Conservation (phyloP, 768 basidiomycete genomes). For the Cyclocybe cylindracea region DNA sequence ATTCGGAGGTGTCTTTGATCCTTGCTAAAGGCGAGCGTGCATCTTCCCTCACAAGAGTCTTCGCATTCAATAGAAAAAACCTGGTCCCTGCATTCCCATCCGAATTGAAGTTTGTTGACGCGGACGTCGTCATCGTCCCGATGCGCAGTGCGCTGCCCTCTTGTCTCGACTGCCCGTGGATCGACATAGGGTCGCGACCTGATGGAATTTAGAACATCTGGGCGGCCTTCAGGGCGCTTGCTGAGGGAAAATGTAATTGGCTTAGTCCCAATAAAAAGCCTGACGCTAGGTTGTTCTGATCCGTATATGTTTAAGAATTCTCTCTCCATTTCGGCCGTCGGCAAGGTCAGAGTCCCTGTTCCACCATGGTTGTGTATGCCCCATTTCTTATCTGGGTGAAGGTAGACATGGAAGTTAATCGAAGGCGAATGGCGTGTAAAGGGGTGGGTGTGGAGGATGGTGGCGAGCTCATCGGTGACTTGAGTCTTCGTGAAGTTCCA, state of each 20-base stretch:
- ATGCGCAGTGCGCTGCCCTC: conserved; percentile 28
- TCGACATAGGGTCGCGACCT: conserved; percentile 40
- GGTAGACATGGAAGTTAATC: conserved; percentile 55
- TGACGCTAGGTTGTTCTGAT: conserved; percentile 2
- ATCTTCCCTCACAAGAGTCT: conserved; percentile 22
- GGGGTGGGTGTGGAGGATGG: conserved; percentile 43
- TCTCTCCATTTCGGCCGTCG: conserved; percentile 35
- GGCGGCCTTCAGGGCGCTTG: conserved; percentile 21
- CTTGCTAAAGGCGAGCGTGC: conserved; percentile 37
- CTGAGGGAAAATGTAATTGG: conserved; percentile 33
- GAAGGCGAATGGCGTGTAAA: conserved; percentile 33
- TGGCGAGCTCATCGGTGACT: conserved; percentile 39
- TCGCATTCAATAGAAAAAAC: conserved; percentile 64
- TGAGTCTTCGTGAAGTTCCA: conserved; percentile 26
- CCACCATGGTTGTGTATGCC: conserved; percentile 35
- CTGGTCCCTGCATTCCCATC: conserved; percentile 62
- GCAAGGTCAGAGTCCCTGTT: conserved; percentile 49
- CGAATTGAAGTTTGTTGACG: conserved; percentile 51
- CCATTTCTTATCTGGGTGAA: conserved; percentile 40
- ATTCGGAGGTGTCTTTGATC: conserved; percentile 52
- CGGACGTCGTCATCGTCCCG: conserved; percentile 29
- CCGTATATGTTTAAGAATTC: conserved; percentile 44
- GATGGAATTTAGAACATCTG: conserved; percentile 40
- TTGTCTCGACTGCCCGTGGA: conserved; percentile 34
- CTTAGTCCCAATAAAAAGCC: conserved; percentile 32